Percentiles rank a stretch among this genome's conserved stretches.
phyloP scores from a whole-genome alignment of 23 red algal genomes.

The Gracilariopsis chorda region DNA sequence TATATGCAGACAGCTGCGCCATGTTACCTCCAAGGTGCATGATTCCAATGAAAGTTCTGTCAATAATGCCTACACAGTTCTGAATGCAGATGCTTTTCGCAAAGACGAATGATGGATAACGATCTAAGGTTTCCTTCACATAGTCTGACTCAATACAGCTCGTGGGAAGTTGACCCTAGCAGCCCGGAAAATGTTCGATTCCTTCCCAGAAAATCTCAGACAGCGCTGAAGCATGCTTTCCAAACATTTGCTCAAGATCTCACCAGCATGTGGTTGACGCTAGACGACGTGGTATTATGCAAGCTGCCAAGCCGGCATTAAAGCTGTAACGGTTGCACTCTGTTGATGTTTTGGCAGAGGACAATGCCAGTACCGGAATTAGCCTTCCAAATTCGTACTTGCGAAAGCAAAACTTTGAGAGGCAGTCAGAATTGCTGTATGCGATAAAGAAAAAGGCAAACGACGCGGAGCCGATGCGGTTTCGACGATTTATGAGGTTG shows the following conservation, averaged over 20 bases:
- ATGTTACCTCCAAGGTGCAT: neutral
- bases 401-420: neutral
- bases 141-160: neutral
- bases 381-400: neutral
- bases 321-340: neutral
- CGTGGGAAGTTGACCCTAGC: neutral
- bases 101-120: neutral
- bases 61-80: neutral
- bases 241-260: constrained; percentile 15
- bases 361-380: neutral
- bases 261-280: neutral
- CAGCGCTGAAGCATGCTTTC: neutral
- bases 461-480: neutral
- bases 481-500: neutral
- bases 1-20: neutral
- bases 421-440: neutral
- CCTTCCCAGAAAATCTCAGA: constrained; percentile 41
- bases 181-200: neutral
- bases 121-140: neutral
- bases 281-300: constrained; percentile 1
- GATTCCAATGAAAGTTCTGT: neutral
- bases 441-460: neutral
- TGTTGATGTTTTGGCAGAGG: neutral
- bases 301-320: neutral
- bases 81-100: neutral